phyloP scores from a whole-genome alignment of 176 grass and related monocot species.

The Oryza glumipatula region DNA sequence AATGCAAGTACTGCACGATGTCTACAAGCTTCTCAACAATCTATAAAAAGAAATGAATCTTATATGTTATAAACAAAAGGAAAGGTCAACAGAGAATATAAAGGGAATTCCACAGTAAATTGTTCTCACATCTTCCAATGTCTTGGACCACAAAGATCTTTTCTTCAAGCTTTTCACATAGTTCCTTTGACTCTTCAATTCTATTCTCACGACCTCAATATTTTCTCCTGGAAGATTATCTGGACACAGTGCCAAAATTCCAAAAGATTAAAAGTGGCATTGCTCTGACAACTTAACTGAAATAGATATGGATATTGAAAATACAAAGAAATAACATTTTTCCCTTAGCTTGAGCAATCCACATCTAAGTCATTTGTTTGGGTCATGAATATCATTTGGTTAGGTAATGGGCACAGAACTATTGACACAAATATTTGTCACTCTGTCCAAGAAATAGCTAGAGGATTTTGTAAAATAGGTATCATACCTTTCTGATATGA shows the following conservation, averaged over 20 bases:
- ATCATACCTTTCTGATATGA: conserved; percentile 56
- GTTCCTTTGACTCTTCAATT: conserved; percentile 82
- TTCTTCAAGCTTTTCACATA: conserved; percentile 94
- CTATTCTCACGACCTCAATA: conserved; percentile 76
- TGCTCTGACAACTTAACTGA: not conserved
- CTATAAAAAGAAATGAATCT: conserved; percentile 51
- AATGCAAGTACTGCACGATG: conserved; percentile 83
- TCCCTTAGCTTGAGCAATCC: not conserved
- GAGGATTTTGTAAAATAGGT: not conserved
- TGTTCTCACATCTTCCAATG: conserved; percentile 74
- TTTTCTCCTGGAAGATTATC: conserved; percentile 54
- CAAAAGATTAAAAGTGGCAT: conserved; percentile 20
- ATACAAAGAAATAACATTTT: not conserved
- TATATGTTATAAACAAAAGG: conserved; percentile 23
- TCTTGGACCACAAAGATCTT: conserved; percentile 93
- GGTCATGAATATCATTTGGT: conserved; percentile 5
- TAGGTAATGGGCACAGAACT: conserved; percentile 10
- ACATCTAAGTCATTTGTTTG: conserved; percentile 2
- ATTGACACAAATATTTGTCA: not conserved
- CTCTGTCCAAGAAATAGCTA: not conserved
- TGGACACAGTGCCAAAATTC: conserved; percentile 16
- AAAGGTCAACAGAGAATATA: not conserved
- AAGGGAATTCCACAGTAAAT: conserved; percentile 31
- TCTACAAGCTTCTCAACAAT: conserved; percentile 90
- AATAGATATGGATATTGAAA: conserved; percentile 23